Conservation (phyloP, 164 flowering plant species). For the Stephania yunnanensis region DNA sequence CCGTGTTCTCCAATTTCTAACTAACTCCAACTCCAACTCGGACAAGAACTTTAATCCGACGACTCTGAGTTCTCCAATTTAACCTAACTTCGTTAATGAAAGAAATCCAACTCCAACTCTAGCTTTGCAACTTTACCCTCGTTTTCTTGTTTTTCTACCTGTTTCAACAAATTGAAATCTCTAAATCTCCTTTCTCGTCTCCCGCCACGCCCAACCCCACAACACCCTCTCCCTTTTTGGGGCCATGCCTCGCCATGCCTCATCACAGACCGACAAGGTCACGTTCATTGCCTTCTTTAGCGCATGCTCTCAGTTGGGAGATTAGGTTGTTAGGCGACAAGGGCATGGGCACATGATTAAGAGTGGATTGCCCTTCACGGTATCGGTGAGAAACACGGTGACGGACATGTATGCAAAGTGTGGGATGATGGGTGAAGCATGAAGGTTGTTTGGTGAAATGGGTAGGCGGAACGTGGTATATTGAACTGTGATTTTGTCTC, state of each 20-base stretch:
- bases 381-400: constrained; percentile 37
- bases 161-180: too few species aligned
- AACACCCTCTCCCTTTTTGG: constrained; percentile 36
- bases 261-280: constrained; percentile 35
- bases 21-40: too few species aligned
- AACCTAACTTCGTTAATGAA: too few species aligned
- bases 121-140: too few species aligned
- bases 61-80: too few species aligned
- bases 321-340: constrained; percentile 28
- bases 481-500: constrained; percentile 57
- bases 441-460: constrained; percentile 41
- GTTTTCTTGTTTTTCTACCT: too few species aligned
- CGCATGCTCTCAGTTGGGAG: constrained; percentile 37
- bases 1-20: too few species aligned
- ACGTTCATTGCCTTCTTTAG: constrained; percentile 41
- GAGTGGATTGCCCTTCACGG: constrained; percentile 30
- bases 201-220: constrained; percentile 17
- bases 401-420: constrained; percentile 75
- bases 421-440: constrained; percentile 39
- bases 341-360: constrained; percentile 41
- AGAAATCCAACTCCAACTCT: too few species aligned
- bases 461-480: constrained; percentile 44
- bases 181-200: background rate
- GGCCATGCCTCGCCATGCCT: constrained; percentile 25
- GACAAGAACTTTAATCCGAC: too few species aligned